These are phyloP conservation scores for Thinopyrum obtusiflorum DNA, from an alignment of 202 grass and related monocot species.

Conservation along the genomic window DNA sequence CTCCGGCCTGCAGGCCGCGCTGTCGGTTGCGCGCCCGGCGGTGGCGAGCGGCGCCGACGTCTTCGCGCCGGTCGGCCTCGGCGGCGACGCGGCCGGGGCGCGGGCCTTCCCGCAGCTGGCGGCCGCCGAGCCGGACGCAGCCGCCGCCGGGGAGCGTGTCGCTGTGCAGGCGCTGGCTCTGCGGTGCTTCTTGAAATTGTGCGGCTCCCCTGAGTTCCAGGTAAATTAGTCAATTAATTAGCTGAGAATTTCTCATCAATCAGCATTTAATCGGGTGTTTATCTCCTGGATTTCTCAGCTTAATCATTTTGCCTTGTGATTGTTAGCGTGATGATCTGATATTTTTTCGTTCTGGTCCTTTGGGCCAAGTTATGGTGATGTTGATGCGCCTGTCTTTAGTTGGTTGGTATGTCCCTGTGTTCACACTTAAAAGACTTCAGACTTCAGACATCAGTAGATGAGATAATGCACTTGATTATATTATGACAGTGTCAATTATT, in stretches of 20 bases:
- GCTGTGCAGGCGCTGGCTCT: constrained; percentile 68
- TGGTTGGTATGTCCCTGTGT: constrained; percentile 28
- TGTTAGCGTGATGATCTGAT: constrained; percentile 27
- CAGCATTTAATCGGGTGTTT: background rate
- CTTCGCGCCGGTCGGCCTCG: constrained; percentile 50
- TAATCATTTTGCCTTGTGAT: background rate
- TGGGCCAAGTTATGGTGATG: constrained; percentile 31
- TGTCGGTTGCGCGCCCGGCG: constrained; percentile 22
- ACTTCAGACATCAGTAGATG: background rate
- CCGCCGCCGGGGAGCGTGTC: constrained; percentile 44
- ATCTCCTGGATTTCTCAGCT: background rate
- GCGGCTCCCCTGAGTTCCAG: constrained; percentile 64
- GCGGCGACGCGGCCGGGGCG: background rate
- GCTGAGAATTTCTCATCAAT: constrained; percentile 14
- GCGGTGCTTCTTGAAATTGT: constrained; percentile 52
- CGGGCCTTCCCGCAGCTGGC: constrained; percentile 63
- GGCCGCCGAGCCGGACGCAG: constrained; percentile 47
- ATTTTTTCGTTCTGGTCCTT: constrained; percentile 25
- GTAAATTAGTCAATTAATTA: constrained; percentile 55
- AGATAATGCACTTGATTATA: background rate
- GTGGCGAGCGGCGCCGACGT: constrained; percentile 23
- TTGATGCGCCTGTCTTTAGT: constrained; percentile 33
- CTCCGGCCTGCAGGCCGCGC: constrained; percentile 53
- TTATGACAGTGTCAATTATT: constrained; percentile 24
- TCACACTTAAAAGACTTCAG: constrained; percentile 26